Conservation (phyloP, 2,329 filamentous ascomycete species). For the Colletotrichum cuscutae region DNA sequence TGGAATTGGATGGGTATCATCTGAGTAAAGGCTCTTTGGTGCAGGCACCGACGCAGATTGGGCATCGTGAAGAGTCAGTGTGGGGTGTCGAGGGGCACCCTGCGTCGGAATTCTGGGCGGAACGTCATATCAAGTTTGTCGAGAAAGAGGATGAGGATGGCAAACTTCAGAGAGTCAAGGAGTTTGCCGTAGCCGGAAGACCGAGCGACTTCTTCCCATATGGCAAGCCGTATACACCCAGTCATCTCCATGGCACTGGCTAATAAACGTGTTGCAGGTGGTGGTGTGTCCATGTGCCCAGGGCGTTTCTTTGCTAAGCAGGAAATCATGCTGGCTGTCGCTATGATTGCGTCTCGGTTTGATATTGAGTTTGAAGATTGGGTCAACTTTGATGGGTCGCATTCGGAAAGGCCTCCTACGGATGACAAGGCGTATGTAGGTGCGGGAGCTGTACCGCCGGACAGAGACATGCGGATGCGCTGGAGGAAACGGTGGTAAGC, state of each 20-base stretch:
- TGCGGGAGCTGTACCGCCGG: constrained; percentile 19
- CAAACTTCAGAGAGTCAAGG: not conserved
- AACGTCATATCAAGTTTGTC: constrained; percentile 23
- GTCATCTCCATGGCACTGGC: not conserved
- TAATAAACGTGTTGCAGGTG: constrained; percentile 37
- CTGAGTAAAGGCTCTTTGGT: constrained; percentile 36
- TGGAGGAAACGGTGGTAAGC: not conserved
- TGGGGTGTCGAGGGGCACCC: constrained; percentile 29
- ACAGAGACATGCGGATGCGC: constrained; percentile 9
- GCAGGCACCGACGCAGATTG: constrained; percentile 38
- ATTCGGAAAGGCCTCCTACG: not conserved
- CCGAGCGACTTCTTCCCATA: constrained; percentile 15
- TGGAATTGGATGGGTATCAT: constrained; percentile 33
- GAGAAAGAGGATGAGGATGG: not conserved
- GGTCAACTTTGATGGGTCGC: constrained; percentile 2
- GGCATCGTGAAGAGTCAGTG: constrained; percentile 31
- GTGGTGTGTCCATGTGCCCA: constrained; percentile 48
- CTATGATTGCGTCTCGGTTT: constrained; percentile 42
- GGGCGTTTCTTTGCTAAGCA: constrained; percentile 52
- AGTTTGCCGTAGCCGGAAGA: constrained; percentile 15
- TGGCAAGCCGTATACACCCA: not conserved
- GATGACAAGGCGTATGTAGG: constrained; percentile 9
- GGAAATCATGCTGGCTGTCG: constrained; percentile 48
- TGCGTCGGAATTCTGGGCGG: constrained; percentile 32
- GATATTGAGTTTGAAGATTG: constrained; percentile 43